Evolutionary conservation across 441 rosid species (phyloP).

Genomic region (Croton laevigatus): DNA sequence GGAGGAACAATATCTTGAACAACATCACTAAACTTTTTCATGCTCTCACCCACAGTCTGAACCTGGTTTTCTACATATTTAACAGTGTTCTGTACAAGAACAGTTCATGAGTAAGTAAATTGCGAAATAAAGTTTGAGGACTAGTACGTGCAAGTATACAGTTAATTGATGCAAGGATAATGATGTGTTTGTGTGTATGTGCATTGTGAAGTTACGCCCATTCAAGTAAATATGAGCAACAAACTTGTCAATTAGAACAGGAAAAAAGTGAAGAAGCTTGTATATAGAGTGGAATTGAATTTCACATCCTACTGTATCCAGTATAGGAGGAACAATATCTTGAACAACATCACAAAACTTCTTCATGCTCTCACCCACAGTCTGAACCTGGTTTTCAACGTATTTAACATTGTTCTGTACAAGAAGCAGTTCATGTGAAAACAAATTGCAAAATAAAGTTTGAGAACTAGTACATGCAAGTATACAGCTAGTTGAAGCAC

Average conservation of each 20-base stretch:
- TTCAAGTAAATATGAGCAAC: neutral
- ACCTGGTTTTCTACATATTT: constrained; percentile 55
- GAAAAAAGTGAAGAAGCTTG: neutral
- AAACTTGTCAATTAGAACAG: neutral
- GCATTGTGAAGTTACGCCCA: neutral
- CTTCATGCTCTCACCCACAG: constrained; percentile 41
- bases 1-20: constrained; percentile 36
- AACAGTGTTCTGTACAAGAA: constrained; percentile 39
- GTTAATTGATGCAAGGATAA: neutral
- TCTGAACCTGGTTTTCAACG: constrained; percentile 51
- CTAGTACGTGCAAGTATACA: neutral
- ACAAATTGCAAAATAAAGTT: constrained; percentile 4
- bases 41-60: constrained; percentile 36
- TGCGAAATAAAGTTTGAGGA: neutral
- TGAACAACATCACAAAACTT: constrained; percentile 39
- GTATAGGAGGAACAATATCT: constrained; percentile 29
- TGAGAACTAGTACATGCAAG: neutral
- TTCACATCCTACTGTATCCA: no score
- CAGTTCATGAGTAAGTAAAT: constrained; percentile 19
- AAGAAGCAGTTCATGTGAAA: constrained; percentile 22
- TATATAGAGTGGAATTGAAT: neutral
- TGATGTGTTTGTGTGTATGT: neutral
- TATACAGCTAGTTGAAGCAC: neutral
- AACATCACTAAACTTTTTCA: constrained; percentile 43
- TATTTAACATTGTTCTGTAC: constrained; percentile 45